Percentiles rank a stretch among this genome's conserved stretches.
Conservation (phyloP, 257 asterid genomes). For the Coffea canephora region DNA sequence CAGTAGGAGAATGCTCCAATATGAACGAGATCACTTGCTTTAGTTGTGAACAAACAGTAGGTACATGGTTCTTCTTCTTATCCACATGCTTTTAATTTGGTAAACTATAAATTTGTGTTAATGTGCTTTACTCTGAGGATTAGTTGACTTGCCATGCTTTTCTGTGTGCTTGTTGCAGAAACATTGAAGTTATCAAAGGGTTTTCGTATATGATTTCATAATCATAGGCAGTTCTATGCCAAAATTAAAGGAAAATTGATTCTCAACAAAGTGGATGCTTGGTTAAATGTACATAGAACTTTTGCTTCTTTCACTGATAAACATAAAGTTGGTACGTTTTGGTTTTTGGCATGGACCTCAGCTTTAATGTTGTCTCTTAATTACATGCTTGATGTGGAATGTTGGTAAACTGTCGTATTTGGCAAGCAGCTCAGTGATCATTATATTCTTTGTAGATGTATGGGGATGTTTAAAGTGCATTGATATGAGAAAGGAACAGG, state of each 20-base stretch:
- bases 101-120: neutral
- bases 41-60: neutral
- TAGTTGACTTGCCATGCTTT: neutral
- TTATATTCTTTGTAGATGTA: too few species aligned
- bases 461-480: too few species aligned
- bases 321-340: too few species aligned
- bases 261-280: neutral
- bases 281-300: neutral
- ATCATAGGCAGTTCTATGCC: neutral
- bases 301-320: neutral
- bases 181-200: neutral
- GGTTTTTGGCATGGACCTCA: neutral
- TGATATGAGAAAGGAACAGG: too few species aligned
- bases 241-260: too few species aligned
- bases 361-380: neutral
- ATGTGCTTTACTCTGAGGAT: neutral
- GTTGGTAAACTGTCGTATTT: too few species aligned
- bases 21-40: neutral
- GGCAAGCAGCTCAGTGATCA: too few species aligned
- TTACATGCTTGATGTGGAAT: neutral
- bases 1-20: neutral
- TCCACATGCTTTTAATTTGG: neutral
- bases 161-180: neutral
- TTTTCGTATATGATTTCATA: neutral
- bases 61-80: neutral